Percentiles rank a stretch among this genome's conserved stretches.
Evolutionary conservation across 164 flowering plant genomes (phyloP).

Genomic region (Tinospora cordifolia): DNA sequence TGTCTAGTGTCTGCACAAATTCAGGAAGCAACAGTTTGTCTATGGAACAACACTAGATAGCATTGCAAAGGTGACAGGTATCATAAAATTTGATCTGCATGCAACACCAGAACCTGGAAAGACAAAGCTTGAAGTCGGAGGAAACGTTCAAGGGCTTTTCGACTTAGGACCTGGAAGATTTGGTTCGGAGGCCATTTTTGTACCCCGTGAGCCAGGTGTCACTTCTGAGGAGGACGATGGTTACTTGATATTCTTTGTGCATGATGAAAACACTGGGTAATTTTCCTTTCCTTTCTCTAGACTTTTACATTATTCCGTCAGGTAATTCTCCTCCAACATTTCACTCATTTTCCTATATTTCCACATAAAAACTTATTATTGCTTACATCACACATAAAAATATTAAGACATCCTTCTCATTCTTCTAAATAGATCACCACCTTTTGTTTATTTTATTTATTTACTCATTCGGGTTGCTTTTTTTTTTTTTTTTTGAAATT

Average conservation of each 20-base stretch:
- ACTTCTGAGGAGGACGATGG: slow-evolving; percentile 93
- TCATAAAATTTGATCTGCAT: slow-evolving; percentile 83
- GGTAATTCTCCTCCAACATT: too few relatives aligned
- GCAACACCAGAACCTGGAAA: slow-evolving; percentile 68
- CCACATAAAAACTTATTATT: too few relatives aligned
- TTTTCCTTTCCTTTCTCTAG: slow-evolving; percentile 8
- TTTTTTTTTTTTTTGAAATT: too few relatives aligned
- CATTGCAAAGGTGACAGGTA: slow-evolving; percentile 71
- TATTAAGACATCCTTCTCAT: too few relatives aligned
- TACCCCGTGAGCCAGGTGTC: slow-evolving; percentile 64
- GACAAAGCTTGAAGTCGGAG: slow-evolving; percentile 75
- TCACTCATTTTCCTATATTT: too few relatives aligned
- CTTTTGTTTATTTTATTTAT: too few relatives aligned
- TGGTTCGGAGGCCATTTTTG: slow-evolving; percentile 94
- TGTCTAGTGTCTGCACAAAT: slow-evolving; percentile 14
- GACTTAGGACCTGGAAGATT: slow-evolving; percentile 76
- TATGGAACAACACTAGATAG: slow-evolving; percentile 71
- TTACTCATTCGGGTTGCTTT: too few relatives aligned
- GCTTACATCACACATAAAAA: too few relatives aligned
- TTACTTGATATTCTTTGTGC: slow-evolving; percentile 77
- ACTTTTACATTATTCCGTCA: too few relatives aligned
- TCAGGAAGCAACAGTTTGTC: slow-evolving; percentile 82
- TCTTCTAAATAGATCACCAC: too few relatives aligned
- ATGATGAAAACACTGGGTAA: slow-evolving; percentile 88
- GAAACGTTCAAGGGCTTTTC: slow-evolving; percentile 73